Evolutionary conservation across 108 stramenopile species (phyloP).

Genomic region (Cyclostephanos tholiformis): DNA sequence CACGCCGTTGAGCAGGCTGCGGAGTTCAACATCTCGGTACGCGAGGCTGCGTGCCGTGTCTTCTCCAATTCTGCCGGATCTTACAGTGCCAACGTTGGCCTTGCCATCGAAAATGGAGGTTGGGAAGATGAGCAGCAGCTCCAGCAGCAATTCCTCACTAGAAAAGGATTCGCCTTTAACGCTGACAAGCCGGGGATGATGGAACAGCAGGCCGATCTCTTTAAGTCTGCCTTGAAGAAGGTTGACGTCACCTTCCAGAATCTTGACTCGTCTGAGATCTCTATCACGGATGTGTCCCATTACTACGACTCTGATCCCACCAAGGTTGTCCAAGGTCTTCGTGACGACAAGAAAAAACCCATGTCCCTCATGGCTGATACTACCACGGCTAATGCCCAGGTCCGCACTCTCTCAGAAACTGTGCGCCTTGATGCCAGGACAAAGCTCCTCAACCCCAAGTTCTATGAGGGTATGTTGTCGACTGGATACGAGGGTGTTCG

Average conservation of each 20-base stretch:
- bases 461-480: slow-evolving; percentile 97
- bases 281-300: slow-evolving; percentile 95
- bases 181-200: slow-evolving; percentile 98
- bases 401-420: slow-evolving; percentile 92
- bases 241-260: slow-evolving; percentile 98
- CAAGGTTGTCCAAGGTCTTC: slow-evolving; percentile 95
- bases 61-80: slow-evolving; percentile 98
- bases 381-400: slow-evolving; percentile 97
- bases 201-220: slow-evolving; percentile 93
- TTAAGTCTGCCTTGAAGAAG: slow-evolving; percentile 92
- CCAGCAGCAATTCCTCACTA: slow-evolving; percentile 93
- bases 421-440: slow-evolving; percentile 97
- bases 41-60: slow-evolving; percentile 93
- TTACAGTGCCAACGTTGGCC: slow-evolving; percentile 96
- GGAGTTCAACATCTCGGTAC: slow-evolving; percentile 84
- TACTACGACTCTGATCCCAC: slow-evolving; percentile 98
- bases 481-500: slow-evolving; percentile 97
- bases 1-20: slow-evolving; percentile 92
- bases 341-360: slow-evolving; percentile 96
- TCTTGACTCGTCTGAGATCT: slow-evolving; percentile 96
- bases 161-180: slow-evolving; percentile 97
- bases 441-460: slow-evolving; percentile 97
- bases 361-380: slow-evolving; percentile 97
- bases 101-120: slow-evolving; percentile 98
- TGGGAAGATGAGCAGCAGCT: slow-evolving; percentile 95